Evolutionary conservation across 805 yeast genomes (phyloP).

Genomic region (Starmerella kuoi): DNA sequence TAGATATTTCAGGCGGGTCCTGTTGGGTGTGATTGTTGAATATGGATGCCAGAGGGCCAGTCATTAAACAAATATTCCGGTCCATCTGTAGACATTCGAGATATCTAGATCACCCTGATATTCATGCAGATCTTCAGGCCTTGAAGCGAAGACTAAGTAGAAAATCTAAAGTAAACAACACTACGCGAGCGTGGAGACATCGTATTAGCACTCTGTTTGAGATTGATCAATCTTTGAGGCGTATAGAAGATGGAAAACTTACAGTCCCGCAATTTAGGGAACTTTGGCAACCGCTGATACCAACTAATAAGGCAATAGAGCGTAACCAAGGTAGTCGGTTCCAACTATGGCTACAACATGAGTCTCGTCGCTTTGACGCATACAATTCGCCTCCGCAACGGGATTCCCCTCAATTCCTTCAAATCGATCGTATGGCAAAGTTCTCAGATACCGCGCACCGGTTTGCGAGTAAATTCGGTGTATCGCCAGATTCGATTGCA

Average conservation of each 20-base stretch:
- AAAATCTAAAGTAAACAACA: background rate
- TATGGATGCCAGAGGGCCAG: no score
- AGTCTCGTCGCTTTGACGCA: slow-evolving; percentile 18
- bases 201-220: background rate
- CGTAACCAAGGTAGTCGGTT: slow-evolving; percentile 9
- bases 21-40: no score
- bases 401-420: background rate
- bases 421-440: slow-evolving; percentile 10
- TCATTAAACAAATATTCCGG: no score
- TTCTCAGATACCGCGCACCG: slow-evolving; percentile 2
- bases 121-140: background rate
- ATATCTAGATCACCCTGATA: background rate
- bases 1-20: no score
- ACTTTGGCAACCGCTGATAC: background rate
- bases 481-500: background rate
- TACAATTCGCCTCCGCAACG: slow-evolving; percentile 17
- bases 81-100: background rate
- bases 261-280: background rate
- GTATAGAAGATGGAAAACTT: background rate
- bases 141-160: background rate
- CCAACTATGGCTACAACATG: slow-evolving; percentile 15
- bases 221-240: background rate
- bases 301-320: background rate
- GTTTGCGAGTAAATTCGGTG: background rate
- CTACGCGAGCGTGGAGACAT: background rate